Evolutionary conservation across 495 filamentous ascomycete species (phyloP).

Genomic region (Geoglossum glabrum): DNA sequence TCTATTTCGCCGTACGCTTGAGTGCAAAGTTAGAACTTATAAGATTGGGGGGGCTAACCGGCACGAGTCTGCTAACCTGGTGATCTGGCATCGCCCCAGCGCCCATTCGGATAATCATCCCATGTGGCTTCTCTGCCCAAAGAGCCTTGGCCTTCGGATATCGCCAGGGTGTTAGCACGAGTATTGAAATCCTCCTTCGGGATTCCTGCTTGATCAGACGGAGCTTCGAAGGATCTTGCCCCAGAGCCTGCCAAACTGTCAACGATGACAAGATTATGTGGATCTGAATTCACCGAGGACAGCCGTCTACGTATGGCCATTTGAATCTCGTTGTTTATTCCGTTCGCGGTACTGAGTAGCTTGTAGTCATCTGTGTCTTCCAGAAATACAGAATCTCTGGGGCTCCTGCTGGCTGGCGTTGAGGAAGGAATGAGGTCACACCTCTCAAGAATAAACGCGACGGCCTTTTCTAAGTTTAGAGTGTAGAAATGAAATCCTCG

Average conservation of each 20-base stretch:
- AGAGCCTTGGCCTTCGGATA: constrained; percentile 79
- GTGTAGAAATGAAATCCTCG: constrained; percentile 96
- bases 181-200: constrained; percentile 37
- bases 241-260: constrained; percentile 18
- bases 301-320: constrained; percentile 12
- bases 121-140: constrained; percentile 90
- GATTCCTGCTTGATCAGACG: constrained; percentile 40
- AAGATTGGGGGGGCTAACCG: background rate
- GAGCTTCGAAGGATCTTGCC: constrained; percentile 43
- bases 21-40: constrained; percentile 15
- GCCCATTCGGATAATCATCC: constrained; percentile 96
- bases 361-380: constrained; percentile 20
- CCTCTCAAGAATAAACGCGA: constrained; percentile 77
- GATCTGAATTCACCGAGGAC: constrained; percentile 36
- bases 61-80: constrained; percentile 10
- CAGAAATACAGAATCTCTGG: constrained; percentile 26
- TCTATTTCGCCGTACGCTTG: constrained; percentile 91
- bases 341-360: constrained; percentile 10
- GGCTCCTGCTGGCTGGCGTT: constrained; percentile 15
- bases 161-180: constrained; percentile 66
- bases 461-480: constrained; percentile 86
- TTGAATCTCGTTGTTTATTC: background rate
- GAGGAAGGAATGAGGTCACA: constrained; percentile 57
- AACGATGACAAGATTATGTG: constrained; percentile 71
- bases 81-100: constrained; percentile 68